Base-by-base conservation (phyloP, 306 rosid genomes). In the Lathyrus aphaca region DNA sequence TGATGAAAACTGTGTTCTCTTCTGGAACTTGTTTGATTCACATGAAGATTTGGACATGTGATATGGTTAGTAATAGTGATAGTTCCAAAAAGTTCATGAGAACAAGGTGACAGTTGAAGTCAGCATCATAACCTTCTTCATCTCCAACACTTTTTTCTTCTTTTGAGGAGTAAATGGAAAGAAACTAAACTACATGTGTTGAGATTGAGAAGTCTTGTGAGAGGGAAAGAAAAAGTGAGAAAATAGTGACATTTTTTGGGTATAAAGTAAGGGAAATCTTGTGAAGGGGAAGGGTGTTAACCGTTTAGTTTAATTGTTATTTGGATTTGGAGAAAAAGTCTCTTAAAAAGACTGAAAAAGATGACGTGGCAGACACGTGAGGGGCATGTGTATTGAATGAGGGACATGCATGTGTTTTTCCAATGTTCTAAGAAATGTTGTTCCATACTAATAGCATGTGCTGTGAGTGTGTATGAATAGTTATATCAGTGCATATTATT, bases 341-440 rank as follows among this genome's bases (percentile, higher is more conserved):
- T 4, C 56, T 79, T 69, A 72, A 78, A 81, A 84, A 69, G 74
- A 71, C 11, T 75, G 50, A 42, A 58, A 23, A 70, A 65, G 82
- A 77, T 21, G 71, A 82, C 70, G 82, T 79, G 86, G 79, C 67
- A 18, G 68, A 27, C 96, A 86, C 85, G 87, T 82, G 88, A 74
- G 75, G 75, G 21, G 76, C 76, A 78, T 17, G 77, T 29, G 82
- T 73, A 51, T 13, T 77, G 86, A 79, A 82, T 88, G 74, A 71
- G 82, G 76, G 66, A 78, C 74, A 74, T 76, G 88, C 89, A 86
- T 82, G 88, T 86, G 92, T 18, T 50, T 50, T 75, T 71, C 19
- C 70, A 39, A 65, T 45, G 39, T 71, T 68, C 66, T 66, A 75
- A 64, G 15, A 57, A 74, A 59, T 64, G 76, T 63, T 66, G 55